phyloP scores from a whole-genome alignment of 1,139 yeast genomes.

The Pneumocystis murina region DNA sequence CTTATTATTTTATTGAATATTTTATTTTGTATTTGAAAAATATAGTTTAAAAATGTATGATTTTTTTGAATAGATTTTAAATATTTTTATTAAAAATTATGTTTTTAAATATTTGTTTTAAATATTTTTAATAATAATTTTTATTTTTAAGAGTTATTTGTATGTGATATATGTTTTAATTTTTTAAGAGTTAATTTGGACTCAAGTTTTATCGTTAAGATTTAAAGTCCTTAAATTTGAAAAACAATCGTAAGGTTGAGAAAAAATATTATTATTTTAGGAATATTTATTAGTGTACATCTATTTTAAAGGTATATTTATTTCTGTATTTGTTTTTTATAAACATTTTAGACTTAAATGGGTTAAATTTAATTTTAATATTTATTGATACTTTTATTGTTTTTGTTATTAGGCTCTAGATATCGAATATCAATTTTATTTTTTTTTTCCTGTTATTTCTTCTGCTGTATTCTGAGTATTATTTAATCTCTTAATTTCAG shows the following conservation, averaged over 20 bases:
- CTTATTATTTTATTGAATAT: not conserved
- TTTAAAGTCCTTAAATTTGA: not conserved
- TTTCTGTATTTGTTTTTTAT: not conserved
- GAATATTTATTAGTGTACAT: not conserved
- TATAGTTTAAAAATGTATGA: not conserved
- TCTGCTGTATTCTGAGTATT: not conserved
- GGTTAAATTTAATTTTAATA: not conserved
- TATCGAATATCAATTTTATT: not conserved
- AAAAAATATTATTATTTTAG: not conserved
- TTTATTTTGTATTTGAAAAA: not conserved
- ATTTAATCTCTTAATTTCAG: not conserved
- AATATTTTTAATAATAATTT: not conserved
- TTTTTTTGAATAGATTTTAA: not conserved
- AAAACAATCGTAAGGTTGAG: not conserved
- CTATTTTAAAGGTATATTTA: not conserved
- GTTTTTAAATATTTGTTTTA: not conserved
- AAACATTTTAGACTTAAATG: not conserved
- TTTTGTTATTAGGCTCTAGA: not conserved
- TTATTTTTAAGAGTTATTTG: not conserved
- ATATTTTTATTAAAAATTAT: not conserved
- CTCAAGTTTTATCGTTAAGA: not conserved
- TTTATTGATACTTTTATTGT: not conserved
- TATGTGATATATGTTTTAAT: not conserved
- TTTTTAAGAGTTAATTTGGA: not conserved
- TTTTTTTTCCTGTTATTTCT: not conserved